These are phyloP conservation scores for Tuber melanosporum DNA, from an alignment of 495 filamentous ascomycete genomes.

Conservation along the genomic window DNA sequence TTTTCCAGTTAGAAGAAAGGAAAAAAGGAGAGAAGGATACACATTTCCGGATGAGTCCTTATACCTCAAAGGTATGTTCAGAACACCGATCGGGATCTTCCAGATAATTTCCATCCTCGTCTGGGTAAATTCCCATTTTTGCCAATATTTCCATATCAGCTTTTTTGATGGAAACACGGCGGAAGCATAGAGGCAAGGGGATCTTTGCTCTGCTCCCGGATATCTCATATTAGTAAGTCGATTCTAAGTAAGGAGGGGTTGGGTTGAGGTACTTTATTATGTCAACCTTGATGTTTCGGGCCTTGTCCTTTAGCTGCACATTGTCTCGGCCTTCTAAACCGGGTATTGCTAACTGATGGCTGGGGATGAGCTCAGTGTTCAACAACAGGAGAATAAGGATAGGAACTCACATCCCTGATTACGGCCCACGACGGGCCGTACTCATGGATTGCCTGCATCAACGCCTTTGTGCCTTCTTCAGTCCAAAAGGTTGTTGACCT, in stretches of 20 bases:
- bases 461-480: constrained; percentile 45
- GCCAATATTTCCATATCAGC: constrained; percentile 18
- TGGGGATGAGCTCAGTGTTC: constrained; percentile 5
- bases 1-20: not conserved
- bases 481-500: constrained; percentile 44
- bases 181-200: constrained; percentile 24
- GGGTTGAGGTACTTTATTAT: constrained; percentile 46
- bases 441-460: constrained; percentile 54
- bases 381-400: not conserved
- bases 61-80: not conserved
- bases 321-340: constrained; percentile 43
- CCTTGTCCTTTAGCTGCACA: constrained; percentile 51
- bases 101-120: constrained; percentile 1
- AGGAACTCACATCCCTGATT: constrained; percentile 28
- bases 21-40: not conserved
- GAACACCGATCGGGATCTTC: not conserved
- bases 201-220: constrained; percentile 16
- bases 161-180: constrained; percentile 28
- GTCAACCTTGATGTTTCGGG: constrained; percentile 49
- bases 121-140: constrained; percentile 23
- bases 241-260: not conserved
- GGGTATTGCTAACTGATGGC: constrained; percentile 12
- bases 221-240: not conserved
- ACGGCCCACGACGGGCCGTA: constrained; percentile 24
- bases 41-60: not conserved